A percentile compares a stretch with the other conserved stretches of the same genome.
Evolutionary conservation across 352 stramenopile species (phyloP).

Genomic region (Globisporangium megalacanthum): DNA sequence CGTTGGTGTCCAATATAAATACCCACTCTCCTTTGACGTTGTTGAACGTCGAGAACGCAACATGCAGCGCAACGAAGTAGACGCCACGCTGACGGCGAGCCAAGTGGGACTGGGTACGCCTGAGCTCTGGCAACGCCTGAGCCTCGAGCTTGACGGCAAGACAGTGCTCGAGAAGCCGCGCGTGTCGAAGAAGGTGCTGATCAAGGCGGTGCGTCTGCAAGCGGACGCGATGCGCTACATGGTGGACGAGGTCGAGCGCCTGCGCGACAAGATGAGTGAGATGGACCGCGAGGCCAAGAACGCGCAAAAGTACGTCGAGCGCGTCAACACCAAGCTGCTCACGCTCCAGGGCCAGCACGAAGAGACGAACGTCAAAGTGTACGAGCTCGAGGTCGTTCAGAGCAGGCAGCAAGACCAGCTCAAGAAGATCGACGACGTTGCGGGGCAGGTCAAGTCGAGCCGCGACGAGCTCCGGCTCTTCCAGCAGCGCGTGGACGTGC

Average conservation of each 20-base stretch:
- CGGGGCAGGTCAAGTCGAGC: conserved; percentile 34
- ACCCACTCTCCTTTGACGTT: too few species aligned
- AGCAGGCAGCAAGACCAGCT: conserved; percentile 56
- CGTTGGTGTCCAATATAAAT: too few species aligned
- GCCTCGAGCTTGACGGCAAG: conserved; percentile 75
- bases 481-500: conserved; percentile 41
- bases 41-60: neutral
- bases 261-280: conserved; percentile 66
- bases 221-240: conserved; percentile 81
- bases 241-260: conserved; percentile 77
- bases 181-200: conserved; percentile 78
- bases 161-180: conserved; percentile 71
- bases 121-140: conserved; percentile 75
- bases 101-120: conserved; percentile 63
- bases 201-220: conserved; percentile 81
- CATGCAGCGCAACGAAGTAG: conserved; percentile 84
- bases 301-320: conserved; percentile 73
- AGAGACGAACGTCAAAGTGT: conserved; percentile 53
- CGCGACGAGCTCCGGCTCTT: conserved; percentile 47
- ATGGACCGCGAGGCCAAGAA: conserved; percentile 75
- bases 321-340: conserved; percentile 70
- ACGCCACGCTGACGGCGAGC: conserved; percentile 43
- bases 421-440: conserved; percentile 70
- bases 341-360: conserved; percentile 73
- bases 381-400: conserved; percentile 59